phyloP scores from a whole-genome alignment of 441 rosid genomes.

The Erysimum cheiri region DNA sequence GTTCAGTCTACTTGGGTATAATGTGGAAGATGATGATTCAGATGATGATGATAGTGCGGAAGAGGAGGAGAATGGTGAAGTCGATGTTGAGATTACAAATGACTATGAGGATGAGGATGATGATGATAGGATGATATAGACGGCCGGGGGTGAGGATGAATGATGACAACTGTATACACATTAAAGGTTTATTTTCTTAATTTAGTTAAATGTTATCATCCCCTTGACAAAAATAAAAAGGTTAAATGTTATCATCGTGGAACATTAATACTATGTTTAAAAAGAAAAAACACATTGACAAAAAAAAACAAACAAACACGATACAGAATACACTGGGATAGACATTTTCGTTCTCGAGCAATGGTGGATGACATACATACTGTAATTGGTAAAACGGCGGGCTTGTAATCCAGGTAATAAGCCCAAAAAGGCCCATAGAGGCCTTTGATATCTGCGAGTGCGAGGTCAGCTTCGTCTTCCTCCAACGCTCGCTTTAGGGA shows the following conservation, averaged over 20 bases:
- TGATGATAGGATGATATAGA: not conserved
- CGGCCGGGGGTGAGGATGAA: conserved; percentile 14
- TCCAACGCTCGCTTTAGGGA: not conserved
- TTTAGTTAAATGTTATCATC: conserved; percentile 10
- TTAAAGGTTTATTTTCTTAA: not conserved
- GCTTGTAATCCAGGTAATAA: not conserved
- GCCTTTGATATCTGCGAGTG: not conserved
- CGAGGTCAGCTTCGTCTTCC: conserved; percentile 5
- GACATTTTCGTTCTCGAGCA: too few species aligned
- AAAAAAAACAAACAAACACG: too few species aligned
- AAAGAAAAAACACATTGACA: too few species aligned
- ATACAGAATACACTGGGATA: too few species aligned
- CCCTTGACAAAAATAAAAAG: too few species aligned
- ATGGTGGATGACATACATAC: too few species aligned
- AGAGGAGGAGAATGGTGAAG: conserved; percentile 29
- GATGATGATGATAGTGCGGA: conserved; percentile 30
- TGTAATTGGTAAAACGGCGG: not conserved
- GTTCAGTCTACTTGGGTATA: conserved; percentile 10
- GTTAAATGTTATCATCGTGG: not conserved
- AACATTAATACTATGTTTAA: too few species aligned
- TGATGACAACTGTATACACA: not conserved
- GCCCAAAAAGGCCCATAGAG: conserved; percentile 18
- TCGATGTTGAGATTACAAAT: conserved; percentile 5
- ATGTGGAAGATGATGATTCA: conserved; percentile 32
- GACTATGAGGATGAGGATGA: conserved; percentile 17